A percentile compares a stretch with the other conserved stretches of the same genome.
These are phyloP conservation scores for Saccharomyces hybrid DNA, from an alignment of 1,139 yeast genomes.

Conservation along the genomic window DNA sequence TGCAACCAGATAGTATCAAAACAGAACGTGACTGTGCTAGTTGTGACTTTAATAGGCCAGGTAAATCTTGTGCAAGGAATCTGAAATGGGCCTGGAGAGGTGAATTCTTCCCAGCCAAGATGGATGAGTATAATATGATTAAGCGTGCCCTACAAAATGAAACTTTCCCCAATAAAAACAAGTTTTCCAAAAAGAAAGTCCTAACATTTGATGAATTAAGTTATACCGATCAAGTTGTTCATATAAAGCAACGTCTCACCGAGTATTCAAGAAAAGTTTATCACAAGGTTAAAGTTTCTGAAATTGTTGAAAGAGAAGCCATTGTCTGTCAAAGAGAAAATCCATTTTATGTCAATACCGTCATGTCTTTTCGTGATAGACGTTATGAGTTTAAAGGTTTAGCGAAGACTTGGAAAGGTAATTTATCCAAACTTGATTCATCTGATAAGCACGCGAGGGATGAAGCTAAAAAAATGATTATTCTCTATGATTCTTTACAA, in stretches of 20 bases:
- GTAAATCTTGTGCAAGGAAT: slow-evolving; percentile 84
- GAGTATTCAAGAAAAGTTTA: slow-evolving; percentile 84
- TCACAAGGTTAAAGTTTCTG: slow-evolving; percentile 71
- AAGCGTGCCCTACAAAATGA: slow-evolving; percentile 78
- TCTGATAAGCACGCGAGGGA: slow-evolving; percentile 55
- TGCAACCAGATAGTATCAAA: slow-evolving; percentile 98
- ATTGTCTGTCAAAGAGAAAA: slow-evolving; percentile 96
- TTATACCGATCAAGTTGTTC: slow-evolving; percentile 68
- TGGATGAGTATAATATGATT: slow-evolving; percentile 87
- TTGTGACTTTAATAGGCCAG: slow-evolving; percentile 95
- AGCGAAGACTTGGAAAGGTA: slow-evolving; percentile 92
- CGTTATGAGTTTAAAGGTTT: slow-evolving; percentile 92
- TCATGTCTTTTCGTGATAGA: slow-evolving; percentile 89
- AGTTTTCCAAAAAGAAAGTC: slow-evolving; percentile 39
- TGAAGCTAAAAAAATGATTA: slow-evolving; percentile 90
- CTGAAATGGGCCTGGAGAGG: slow-evolving; percentile 99
- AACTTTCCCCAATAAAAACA: slow-evolving; percentile 52
- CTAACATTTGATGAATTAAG: slow-evolving; percentile 65
- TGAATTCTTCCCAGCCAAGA: slow-evolving; percentile 84
- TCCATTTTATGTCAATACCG: slow-evolving; percentile 94
- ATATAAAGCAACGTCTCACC: slow-evolving; percentile 69
- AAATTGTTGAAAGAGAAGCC: slow-evolving; percentile 83
- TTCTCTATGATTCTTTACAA: slow-evolving; percentile 89
- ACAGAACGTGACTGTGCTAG: slow-evolving; percentile 93
- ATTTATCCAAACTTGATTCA: slow-evolving; percentile 49